These are phyloP conservation scores for Saccharomycopsis capsularis DNA, from an alignment of 805 yeast species.

Conservation along the genomic window DNA sequence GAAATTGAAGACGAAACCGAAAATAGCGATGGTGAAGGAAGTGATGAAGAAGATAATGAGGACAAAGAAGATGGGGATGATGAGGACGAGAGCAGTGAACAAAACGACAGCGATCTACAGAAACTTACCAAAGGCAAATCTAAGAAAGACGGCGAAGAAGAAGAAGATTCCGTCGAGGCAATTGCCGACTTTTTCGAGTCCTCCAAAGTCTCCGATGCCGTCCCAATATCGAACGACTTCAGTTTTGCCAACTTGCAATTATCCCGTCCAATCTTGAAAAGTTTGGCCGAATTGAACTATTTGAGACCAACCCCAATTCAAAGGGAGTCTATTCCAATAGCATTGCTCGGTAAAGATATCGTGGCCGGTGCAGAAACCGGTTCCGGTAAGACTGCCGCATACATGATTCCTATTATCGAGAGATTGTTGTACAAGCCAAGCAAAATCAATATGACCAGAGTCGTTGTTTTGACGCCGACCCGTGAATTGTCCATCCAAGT, in stretches of 20 bases:
- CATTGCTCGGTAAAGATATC: constrained; percentile 87
- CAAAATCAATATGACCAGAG: constrained; percentile 81
- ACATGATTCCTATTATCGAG: constrained; percentile 91
- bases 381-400: constrained; percentile 99
- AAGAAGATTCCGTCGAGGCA: constrained; percentile 72
- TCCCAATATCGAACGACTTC: constrained; percentile 37
- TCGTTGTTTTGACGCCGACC: constrained; percentile 87
- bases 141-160: constrained; percentile 33
- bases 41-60: constrained; percentile 23
- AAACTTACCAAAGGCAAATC: constrained; percentile 31
- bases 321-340: constrained; percentile 87
- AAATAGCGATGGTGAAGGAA: constrained; percentile 11
- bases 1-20: constrained; percentile 10
- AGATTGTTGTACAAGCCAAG: constrained; percentile 85
- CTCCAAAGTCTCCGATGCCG: constrained; percentile 42
- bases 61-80: constrained; percentile 14
- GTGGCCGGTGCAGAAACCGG: constrained; percentile 99
- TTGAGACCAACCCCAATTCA: constrained; percentile 91
- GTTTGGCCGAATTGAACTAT: constrained; percentile 74
- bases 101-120: constrained; percentile 65
- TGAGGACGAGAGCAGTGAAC: constrained; percentile 22
- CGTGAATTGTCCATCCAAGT: constrained; percentile 98
- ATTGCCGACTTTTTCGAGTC: constrained; percentile 71
- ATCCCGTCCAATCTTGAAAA: constrained; percentile 86
- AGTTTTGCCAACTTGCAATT: constrained; percentile 72